phyloP scores from a whole-genome alignment of 2,329 filamentous ascomycete genomes.

The Pseudogymnoascus sp. region DNA sequence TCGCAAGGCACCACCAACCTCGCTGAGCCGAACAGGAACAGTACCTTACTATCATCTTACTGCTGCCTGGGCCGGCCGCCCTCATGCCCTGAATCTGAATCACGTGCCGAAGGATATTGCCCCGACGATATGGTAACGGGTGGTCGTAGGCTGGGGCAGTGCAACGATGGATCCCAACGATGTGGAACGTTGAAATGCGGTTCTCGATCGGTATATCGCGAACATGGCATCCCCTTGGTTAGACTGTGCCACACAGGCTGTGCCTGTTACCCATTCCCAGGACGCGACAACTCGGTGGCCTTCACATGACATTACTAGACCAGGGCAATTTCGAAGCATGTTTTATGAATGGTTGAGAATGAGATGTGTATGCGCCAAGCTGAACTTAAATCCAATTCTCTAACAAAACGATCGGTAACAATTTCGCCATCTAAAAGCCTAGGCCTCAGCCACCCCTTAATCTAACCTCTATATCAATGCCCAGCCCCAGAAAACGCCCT shows the following conservation, averaged over 20 bases:
- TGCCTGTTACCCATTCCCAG: background rate
- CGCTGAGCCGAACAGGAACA: background rate
- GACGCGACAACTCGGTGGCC: background rate
- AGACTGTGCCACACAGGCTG: background rate
- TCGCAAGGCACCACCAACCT: background rate
- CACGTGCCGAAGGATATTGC: background rate
- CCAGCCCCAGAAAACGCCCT: background rate
- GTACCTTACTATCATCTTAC: background rate
- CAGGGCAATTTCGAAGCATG: background rate
- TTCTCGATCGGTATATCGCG: background rate
- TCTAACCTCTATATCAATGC: background rate
- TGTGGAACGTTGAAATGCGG: background rate
- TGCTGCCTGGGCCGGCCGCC: background rate
- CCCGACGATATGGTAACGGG: background rate
- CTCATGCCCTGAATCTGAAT: background rate
- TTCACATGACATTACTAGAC: background rate
- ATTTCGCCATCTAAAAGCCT: background rate
- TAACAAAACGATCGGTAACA: background rate
- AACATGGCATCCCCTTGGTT: background rate
- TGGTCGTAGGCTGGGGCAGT: background rate
- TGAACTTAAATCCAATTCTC: background rate
- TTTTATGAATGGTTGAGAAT: background rate
- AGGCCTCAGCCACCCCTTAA: background rate
- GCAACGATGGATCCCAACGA: background rate
- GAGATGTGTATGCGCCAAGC: background rate